Evolutionary conservation across 2,329 filamentous ascomycete species (phyloP), one percentile per base, ranked within the genome.

Genomic region (Fusarium siculi): DNA sequence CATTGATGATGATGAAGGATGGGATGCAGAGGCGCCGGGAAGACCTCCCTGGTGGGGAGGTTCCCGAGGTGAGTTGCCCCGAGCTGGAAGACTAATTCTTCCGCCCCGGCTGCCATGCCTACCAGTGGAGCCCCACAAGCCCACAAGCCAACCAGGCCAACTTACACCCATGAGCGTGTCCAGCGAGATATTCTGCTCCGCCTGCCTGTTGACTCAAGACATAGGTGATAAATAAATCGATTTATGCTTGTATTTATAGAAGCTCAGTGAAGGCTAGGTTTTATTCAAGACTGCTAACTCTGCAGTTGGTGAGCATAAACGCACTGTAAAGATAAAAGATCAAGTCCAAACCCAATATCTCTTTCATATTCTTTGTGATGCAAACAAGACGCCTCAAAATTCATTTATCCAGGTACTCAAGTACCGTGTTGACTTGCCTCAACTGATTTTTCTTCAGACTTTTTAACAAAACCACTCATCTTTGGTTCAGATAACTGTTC

Each of bases 21-120:
- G 58, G 49, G 32, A 15, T 52, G 36, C 21, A 66, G 43, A n/a
- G 32, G 54, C 40, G 49, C 49, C 49, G 46, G 40, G 40, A 60
- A 42, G 52, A 52, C 47, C 44, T 55, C 19, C 61, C 25, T 37
- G 16, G 47, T 52, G 30, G 47, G 47, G n/a, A 34, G 40, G 16
- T 54, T 49, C 18, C 42, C 46, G 65, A 39, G 28, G 47, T 44
- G 37, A 25, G 25, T 66, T 34, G 28, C 44, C 46, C 28, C 47
- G 30, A 52, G 34, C 50, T 70, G 66, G 53, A 60, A 70, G 16
- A 34, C 28, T 25, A 36, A 54, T 70, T 70, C 15, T 70, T 70
- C 67, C 66, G 67, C 39, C 52, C 67, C 67, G 67, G 47, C 58
- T 40, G 32, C 34, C 42, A 37, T 19, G 21, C 36, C 55, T 25